Evolutionary conservation across 305 asterid species (phyloP), one percentile per base, ranked within the genome.

Genomic region (Rubia tinctorum): DNA sequence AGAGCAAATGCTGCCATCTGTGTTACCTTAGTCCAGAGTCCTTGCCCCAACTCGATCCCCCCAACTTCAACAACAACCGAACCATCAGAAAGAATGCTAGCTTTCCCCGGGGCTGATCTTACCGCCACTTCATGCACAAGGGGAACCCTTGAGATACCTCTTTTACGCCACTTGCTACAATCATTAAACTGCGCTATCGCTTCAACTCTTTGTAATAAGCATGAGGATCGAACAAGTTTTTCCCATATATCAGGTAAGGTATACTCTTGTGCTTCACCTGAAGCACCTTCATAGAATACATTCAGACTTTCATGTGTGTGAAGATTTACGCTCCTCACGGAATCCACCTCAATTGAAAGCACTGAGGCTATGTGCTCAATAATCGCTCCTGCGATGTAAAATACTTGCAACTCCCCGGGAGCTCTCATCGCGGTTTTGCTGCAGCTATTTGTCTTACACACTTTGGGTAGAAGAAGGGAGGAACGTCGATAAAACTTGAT

Each of bases 11-110:
- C 96, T 7, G 90, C 80, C 55, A 82, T 87, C 79, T 91, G 94
- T 80, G 79, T 86, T 42, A 89, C 97, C 82, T 91, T 91, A 1
- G 94, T 91, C 93, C 91, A 89, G 17, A 91, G 91, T 79, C 97
- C 97, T 80, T 89, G 96, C 15, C 97, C 97, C 61, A 91, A 30
- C 63, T 91, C 97, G 69, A 88, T 77, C 40, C 97, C 97, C 60
- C 94, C 97, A 66, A 91, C 87, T 84, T 91, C 97, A 4, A 89
- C 93, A 40, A 84, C 94, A 59, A 89, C 70, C 0, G 91, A 86
- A 11, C 97, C 96, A 78, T 91, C 97, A 69, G 77, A 60, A 15
- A 91, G 89, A 64, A 91, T 80, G 82, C 96, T 88, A 30, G 89
- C 97, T 84, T 87, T 89, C 49, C 91, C 97, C 0, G 97, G 91